Evolutionary conservation across 2,329 filamentous ascomycete species (phyloP).

Genomic region (Camptophora hylomeconis): DNA sequence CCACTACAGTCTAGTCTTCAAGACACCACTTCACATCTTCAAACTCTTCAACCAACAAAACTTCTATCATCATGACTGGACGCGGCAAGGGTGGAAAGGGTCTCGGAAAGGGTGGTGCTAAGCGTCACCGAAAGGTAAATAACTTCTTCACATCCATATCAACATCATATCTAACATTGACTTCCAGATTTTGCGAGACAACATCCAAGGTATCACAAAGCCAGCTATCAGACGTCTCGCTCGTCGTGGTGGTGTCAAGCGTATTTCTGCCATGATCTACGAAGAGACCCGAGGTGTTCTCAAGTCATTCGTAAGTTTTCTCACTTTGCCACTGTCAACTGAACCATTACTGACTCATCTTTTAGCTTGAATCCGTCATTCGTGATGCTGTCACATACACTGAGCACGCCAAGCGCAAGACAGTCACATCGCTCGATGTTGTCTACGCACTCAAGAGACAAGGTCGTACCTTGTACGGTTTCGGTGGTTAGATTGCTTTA

Average conservation of each 20-base stretch:
- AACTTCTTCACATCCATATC: too few species aligned
- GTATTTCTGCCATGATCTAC: constrained; percentile 92
- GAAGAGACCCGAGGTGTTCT: constrained; percentile 71
- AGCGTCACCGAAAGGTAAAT: constrained; percentile 98
- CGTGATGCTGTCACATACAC: constrained; percentile 70
- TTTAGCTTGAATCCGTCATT: constrained; percentile 72
- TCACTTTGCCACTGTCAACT: constrained; percentile 32
- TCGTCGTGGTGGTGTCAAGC: constrained; percentile 98
- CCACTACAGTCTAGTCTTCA: constrained; percentile 7
- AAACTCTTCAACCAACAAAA: constrained; percentile 20
- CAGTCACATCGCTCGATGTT: constrained; percentile 44
- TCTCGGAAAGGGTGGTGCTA: constrained; percentile 94
- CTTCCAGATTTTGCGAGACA: constrained; percentile 98
- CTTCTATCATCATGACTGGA: constrained; percentile 46
- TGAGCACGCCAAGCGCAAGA: constrained; percentile 68
- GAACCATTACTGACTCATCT: too few species aligned
- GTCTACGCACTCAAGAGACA: constrained; percentile 52
- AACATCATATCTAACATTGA: too few species aligned
- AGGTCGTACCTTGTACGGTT: constrained; percentile 69
- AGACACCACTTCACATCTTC: constrained; percentile 6
- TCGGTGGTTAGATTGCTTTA: constrained; percentile 57
- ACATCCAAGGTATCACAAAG: constrained; percentile 99
- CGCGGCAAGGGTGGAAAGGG: constrained; percentile 91
- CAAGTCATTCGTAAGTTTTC: constrained; percentile 31
- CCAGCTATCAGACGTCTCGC: constrained; percentile 96